Percentiles rank a stretch among this genome's conserved stretches.
Conservation (phyloP, 495 filamentous ascomycete genomes). For the Penicillium crystallinum region DNA sequence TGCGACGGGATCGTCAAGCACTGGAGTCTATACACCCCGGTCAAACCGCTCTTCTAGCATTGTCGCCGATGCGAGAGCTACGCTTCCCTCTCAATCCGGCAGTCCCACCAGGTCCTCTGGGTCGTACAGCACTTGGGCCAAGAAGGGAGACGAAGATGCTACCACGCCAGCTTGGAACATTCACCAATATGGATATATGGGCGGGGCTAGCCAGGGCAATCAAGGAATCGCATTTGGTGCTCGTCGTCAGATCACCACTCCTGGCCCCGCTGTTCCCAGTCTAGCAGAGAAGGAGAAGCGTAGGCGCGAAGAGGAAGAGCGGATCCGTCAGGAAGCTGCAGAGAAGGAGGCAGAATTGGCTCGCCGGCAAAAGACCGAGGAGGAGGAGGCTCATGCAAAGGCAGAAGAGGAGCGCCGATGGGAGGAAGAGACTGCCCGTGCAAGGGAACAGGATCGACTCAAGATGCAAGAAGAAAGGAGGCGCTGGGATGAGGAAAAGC, state of each 20-base stretch:
- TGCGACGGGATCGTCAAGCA: constrained; percentile 54
- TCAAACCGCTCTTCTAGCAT: constrained; percentile 59
- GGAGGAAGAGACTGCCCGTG: constrained; percentile 69
- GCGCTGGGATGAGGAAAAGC: constrained; percentile 81
- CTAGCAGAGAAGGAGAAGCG: constrained; percentile 61
- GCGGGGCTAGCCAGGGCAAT: constrained; percentile 93
- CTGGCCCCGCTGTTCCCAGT: constrained; percentile 71
- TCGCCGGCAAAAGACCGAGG: constrained; percentile 60
- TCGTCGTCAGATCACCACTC: constrained; percentile 84
- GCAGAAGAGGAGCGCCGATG: constrained; percentile 69
- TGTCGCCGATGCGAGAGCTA: constrained; percentile 58
- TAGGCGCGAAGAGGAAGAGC: constrained; percentile 58
- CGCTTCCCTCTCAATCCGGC: constrained; percentile 44
- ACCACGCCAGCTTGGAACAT: constrained; percentile 97
- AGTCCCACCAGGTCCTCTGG: constrained; percentile 60
- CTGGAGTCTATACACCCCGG: constrained; percentile 30
- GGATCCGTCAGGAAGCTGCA: constrained; percentile 46
- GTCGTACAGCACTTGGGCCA: constrained; percentile 85
- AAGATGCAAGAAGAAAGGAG: constrained; percentile 70
- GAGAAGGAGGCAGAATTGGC: constrained; percentile 55
- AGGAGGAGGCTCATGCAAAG: constrained; percentile 59
- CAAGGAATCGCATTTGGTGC: constrained; percentile 89
- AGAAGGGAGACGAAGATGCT: constrained; percentile 67
- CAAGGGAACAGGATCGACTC: constrained; percentile 63
- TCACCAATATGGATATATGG: constrained; percentile 97